Evolutionary conservation across 495 filamentous ascomycete genomes (phyloP).

Genomic region (Aspergillus diversus): DNA sequence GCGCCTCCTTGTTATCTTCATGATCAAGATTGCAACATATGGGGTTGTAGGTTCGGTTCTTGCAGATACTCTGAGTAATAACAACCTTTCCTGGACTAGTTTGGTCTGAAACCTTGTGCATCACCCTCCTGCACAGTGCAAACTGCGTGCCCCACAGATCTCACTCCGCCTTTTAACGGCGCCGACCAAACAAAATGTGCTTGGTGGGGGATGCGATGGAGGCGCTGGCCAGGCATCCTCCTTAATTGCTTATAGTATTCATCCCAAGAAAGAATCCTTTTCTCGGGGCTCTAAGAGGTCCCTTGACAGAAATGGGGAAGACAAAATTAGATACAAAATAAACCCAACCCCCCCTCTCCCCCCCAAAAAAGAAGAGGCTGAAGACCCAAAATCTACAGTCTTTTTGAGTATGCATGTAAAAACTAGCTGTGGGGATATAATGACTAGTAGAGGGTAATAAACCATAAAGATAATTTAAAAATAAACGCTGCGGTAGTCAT

Average conservation of each 20-base stretch:
- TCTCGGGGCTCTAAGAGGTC: too few relatives aligned
- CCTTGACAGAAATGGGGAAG: too few relatives aligned
- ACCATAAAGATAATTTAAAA: slow-evolving; percentile 6
- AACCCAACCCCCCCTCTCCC: too few relatives aligned
- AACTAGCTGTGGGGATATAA: too few relatives aligned
- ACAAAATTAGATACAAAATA: too few relatives aligned
- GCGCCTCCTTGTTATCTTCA: background rate
- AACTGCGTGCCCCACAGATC: slow-evolving; percentile 18
- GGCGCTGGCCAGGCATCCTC: too few relatives aligned
- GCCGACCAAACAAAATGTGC: background rate
- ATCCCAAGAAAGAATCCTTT: too few relatives aligned
- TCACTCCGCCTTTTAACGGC: slow-evolving; percentile 4
- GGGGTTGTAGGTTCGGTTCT: background rate
- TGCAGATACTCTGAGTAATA: background rate
- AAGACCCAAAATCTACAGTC: too few relatives aligned
- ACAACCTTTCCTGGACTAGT: background rate
- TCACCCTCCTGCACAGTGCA: slow-evolving; percentile 25
- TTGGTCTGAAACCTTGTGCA: slow-evolving; percentile 1
- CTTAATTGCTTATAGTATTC: too few relatives aligned
- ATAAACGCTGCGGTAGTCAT: slow-evolving; percentile 13
- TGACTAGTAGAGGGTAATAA: background rate
- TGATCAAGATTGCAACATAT: background rate
- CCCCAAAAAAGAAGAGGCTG: too few relatives aligned
- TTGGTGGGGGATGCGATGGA: too few relatives aligned
- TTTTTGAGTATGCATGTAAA: too few relatives aligned